Evolutionary conservation across 768 basidiomycete genomes (phyloP).

Genomic region (Pholiota microspora): DNA sequence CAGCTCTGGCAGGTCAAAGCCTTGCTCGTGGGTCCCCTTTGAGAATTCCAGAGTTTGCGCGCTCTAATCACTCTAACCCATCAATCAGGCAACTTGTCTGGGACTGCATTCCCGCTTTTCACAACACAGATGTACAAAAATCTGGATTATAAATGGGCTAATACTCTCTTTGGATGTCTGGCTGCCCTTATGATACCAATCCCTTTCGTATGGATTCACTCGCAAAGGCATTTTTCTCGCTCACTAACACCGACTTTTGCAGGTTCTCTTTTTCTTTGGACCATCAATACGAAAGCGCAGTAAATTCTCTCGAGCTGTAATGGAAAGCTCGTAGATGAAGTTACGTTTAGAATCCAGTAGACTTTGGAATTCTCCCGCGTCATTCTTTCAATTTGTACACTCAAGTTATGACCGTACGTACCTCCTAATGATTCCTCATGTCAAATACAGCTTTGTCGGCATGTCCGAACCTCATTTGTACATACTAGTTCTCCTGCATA

Average conservation of each 20-base stretch:
- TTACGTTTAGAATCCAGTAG: slow-evolving; percentile 28
- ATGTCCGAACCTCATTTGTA: too few relatives aligned
- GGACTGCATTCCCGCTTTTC: slow-evolving; percentile 60
- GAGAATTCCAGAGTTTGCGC: not conserved
- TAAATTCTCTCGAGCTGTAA: slow-evolving; percentile 37
- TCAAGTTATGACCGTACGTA: too few relatives aligned
- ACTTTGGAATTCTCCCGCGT: too few relatives aligned
- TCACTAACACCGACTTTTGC: not conserved
- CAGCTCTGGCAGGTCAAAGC: slow-evolving; percentile 67
- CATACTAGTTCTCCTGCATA: too few relatives aligned
- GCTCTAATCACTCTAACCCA: too few relatives aligned
- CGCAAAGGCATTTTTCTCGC: not conserved
- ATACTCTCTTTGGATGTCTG: slow-evolving; percentile 53
- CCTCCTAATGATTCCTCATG: too few relatives aligned
- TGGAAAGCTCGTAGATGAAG: slow-evolving; percentile 19
- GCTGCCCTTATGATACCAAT: slow-evolving; percentile 57
- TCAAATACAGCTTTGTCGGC: too few relatives aligned
- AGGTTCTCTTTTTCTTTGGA: slow-evolving; percentile 44
- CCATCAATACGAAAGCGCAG: slow-evolving; percentile 38
- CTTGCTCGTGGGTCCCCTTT: slow-evolving; percentile 43
- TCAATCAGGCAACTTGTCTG: slow-evolving; percentile 46
- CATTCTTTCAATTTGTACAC: too few relatives aligned
- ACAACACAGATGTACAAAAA: slow-evolving; percentile 54
- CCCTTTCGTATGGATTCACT: slow-evolving; percentile 45
- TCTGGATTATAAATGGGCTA: slow-evolving; percentile 60